Percentiles rank a stretch among this genome's conserved stretches.
These are phyloP conservation scores for Apophysomyces variabilis DNA, from an alignment of 371 early-diverging fungal genomes.

Conservation along the genomic window DNA sequence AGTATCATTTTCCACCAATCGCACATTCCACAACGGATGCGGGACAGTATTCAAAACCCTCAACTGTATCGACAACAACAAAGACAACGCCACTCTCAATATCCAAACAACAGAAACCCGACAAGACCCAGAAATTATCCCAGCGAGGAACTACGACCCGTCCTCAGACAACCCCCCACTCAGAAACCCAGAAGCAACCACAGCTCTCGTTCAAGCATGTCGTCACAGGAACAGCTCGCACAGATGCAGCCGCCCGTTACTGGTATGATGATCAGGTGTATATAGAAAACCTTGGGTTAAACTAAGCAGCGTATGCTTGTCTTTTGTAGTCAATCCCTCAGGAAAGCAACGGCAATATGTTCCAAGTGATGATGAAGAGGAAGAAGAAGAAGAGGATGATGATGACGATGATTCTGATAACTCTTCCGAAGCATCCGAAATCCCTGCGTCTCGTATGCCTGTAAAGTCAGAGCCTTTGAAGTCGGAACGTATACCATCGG, in stretches of 20 bases:
- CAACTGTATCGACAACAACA: slow-evolving; percentile 12
- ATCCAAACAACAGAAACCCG: slow-evolving; percentile 5
- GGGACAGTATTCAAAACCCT: slow-evolving; percentile 16
- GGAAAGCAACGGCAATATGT: slow-evolving; percentile 22
- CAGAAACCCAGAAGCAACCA: neutral
- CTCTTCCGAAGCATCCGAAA: slow-evolving; percentile 4
- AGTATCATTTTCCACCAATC: slow-evolving; percentile 35
- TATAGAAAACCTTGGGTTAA: slow-evolving; percentile 7
- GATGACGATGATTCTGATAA: slow-evolving; percentile 14
- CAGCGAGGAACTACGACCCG: neutral
- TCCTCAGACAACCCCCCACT: slow-evolving; percentile 1
- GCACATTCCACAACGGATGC: slow-evolving; percentile 27
- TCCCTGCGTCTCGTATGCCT: neutral
- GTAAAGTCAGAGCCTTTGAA: neutral
- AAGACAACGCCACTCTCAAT: slow-evolving; percentile 8
- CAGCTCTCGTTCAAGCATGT: neutral
- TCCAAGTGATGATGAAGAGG: slow-evolving; percentile 42
- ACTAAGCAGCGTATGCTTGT: neutral
- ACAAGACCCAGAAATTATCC: slow-evolving; percentile 10
- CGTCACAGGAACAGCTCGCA: slow-evolving; percentile 6
- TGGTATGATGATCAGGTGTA: slow-evolving; percentile 3
- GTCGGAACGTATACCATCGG: neutral
- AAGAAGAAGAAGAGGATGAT: slow-evolving; percentile 23
- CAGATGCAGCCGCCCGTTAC: slow-evolving; percentile 7
- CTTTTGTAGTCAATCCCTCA: slow-evolving; percentile 5